phyloP scores from a whole-genome alignment of 1,284 basidiomycete genomes.

The Exobasidium rhododendri region DNA sequence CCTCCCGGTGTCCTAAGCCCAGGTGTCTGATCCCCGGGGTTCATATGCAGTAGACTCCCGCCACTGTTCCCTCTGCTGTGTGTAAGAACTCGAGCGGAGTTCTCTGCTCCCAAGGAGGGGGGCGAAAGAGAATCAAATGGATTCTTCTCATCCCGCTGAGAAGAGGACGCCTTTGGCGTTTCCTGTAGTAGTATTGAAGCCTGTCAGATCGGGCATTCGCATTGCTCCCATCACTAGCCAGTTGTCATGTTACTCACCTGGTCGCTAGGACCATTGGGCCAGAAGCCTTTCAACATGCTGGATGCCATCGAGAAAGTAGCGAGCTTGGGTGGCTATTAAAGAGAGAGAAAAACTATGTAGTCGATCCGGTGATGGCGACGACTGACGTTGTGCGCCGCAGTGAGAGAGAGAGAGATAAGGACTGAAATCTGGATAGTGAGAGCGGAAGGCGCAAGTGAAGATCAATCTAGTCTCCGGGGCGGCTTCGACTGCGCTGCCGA shows the following conservation, averaged over 20 bases:
- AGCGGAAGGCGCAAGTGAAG: no score
- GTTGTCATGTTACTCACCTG: conserved; percentile 48
- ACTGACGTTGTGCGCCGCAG: no score
- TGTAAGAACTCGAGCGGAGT: neutral
- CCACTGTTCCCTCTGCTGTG: conserved; percentile 29
- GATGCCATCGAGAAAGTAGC: conserved; percentile 19
- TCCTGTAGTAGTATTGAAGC: conserved; percentile 23
- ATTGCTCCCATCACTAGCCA: no score
- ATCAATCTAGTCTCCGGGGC: no score
- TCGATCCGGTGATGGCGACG: no score
- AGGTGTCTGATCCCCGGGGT: conserved; percentile 28
- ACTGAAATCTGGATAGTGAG: no score
- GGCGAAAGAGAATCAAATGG: conserved; percentile 37
- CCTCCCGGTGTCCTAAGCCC: conserved; percentile 47
- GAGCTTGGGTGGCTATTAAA: no score
- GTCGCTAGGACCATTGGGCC: conserved; percentile 43
- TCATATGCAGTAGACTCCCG: conserved; percentile 10
- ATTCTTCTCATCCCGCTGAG: conserved; percentile 39
- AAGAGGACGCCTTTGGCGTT: conserved; percentile 38
- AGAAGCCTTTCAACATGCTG: conserved; percentile 48
- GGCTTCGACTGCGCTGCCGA: no score
- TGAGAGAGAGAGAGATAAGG: no score
- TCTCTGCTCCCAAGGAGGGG: neutral
- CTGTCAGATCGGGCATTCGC: no score
- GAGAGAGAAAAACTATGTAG: no score